phyloP scores from a whole-genome alignment of 1,284 basidiomycete species.

The Ustilago bromivora region DNA sequence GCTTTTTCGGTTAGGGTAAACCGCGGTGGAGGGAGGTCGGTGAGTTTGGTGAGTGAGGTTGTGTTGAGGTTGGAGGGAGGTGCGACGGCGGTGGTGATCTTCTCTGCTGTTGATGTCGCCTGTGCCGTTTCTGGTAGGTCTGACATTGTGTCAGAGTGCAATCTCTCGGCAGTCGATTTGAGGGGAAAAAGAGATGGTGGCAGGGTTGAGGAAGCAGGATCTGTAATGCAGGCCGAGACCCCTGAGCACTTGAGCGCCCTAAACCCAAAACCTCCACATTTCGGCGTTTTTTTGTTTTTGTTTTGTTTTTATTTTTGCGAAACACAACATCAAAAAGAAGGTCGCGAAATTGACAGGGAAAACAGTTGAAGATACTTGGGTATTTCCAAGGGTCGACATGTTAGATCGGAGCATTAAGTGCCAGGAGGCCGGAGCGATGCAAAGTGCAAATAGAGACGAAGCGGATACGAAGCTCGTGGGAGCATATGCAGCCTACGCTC shows the following conservation, averaged over 20 bases:
- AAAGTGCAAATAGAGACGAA: too few relatives aligned
- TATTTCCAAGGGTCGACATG: too few relatives aligned
- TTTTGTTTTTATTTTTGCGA: too few relatives aligned
- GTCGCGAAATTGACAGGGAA: background rate
- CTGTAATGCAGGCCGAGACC: background rate
- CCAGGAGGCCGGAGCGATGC: too few relatives aligned
- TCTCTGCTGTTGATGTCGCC: conserved; percentile 11
- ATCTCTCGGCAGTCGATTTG: background rate
- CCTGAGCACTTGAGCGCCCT: conserved; percentile 8
- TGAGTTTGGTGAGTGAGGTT: conserved; percentile 2
- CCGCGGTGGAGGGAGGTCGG: background rate
- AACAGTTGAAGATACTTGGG: background rate
- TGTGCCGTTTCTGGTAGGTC: conserved; percentile 13
- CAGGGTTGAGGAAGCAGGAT: background rate
- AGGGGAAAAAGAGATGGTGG: background rate
- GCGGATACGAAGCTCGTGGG: too few relatives aligned
- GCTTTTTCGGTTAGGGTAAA: conserved; percentile 44
- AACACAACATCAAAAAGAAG: background rate
- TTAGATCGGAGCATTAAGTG: too few relatives aligned
- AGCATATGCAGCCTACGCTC: too few relatives aligned
- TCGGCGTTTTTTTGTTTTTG: background rate
- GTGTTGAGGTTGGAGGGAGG: background rate
- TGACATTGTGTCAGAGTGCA: conserved; percentile 13
- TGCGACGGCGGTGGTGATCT: conserved; percentile 28
- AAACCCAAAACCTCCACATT: conserved; percentile 12